Base-by-base conservation (phyloP, 2,329 filamentous ascomycete genomes). In the Thyridium curvatum region DNA sequence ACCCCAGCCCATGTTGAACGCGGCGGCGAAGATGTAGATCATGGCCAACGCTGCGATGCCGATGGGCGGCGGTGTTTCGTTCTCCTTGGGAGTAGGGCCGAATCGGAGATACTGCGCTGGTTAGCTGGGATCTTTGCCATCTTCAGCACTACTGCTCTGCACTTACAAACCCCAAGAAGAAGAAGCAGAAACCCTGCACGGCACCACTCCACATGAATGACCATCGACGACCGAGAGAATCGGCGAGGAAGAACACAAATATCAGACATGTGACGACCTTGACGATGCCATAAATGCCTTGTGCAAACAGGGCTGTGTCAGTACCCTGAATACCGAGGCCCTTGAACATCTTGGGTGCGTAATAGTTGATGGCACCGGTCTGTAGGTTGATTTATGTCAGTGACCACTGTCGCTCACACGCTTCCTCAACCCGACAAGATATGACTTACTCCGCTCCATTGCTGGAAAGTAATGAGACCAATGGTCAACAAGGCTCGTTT, bases 251-350 rank as follows among this genome's bases (percentile, higher is more conserved):
- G 46, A 76, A 52, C 16, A 80, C 59, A 65, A 79, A 80, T 44
- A 64, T 56, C 12, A 68, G 64, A 49, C 74, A 78, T 28, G 70
- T 66, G 30, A 64, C 53, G 61, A 77, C 74, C 52, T 79, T 79
- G 36, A 79, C 69, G 38, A 79, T 69, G 14, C 75, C 75, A 53
- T 79, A 79, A 48, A 79, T 69, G n/a, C 76, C 75, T 0, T 75
- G 79, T 13, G 74, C 73, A 52, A 80, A 75, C 28, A 80, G 70
- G 33, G 66, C 67, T 35, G 66, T 65, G 34, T 64, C 53, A 18
- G 66, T 72, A 2, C 70, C 69, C 1, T 53, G 61, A 36, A 58
- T 45, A 3, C 54, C 55, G 28, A 58, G 52, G n/a, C 44, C 42
- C 33, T 50, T 46, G 48, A 52, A 52, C 33, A 52, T 52, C 18